Conservation (phyloP, 495 filamentous ascomycete species). For the Aspergillus incahuasiensis region DNA sequence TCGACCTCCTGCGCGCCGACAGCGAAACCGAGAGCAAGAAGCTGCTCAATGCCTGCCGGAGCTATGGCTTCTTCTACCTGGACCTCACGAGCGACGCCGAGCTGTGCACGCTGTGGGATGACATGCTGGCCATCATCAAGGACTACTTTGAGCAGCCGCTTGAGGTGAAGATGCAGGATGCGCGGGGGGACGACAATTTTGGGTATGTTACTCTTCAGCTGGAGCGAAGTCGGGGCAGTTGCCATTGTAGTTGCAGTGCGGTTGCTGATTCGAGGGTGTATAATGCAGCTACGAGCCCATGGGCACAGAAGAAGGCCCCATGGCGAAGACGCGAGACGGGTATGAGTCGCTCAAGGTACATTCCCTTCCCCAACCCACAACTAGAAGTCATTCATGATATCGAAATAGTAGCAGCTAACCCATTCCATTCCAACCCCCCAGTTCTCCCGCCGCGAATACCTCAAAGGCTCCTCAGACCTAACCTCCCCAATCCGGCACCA, state of each 20-base stretch:
- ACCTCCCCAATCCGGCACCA: neutral
- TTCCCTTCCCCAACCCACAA: no score
- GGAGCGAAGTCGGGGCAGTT: no score
- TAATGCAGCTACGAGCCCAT: conserved; percentile 5
- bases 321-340: neutral
- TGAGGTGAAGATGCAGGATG: conserved; percentile 23
- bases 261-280: neutral
- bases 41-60: conserved; percentile 42
- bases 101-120: conserved; percentile 41
- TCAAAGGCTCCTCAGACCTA: neutral
- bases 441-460: neutral
- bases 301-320: neutral
- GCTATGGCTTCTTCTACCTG: conserved; percentile 54
- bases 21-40: neutral
- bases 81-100: conserved; percentile 45
- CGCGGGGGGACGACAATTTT: neutral
- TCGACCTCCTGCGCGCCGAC: no score
- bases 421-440: neutral
- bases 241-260: neutral
- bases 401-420: neutral
- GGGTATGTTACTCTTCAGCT: no score
- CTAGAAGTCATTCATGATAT: no score
- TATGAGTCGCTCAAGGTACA: conserved; percentile 4
- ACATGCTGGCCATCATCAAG: conserved; percentile 48
- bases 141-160: conserved; percentile 46